Conservation (phyloP, 257 asterid genomes). For the Pogostemon cablin region DNA sequence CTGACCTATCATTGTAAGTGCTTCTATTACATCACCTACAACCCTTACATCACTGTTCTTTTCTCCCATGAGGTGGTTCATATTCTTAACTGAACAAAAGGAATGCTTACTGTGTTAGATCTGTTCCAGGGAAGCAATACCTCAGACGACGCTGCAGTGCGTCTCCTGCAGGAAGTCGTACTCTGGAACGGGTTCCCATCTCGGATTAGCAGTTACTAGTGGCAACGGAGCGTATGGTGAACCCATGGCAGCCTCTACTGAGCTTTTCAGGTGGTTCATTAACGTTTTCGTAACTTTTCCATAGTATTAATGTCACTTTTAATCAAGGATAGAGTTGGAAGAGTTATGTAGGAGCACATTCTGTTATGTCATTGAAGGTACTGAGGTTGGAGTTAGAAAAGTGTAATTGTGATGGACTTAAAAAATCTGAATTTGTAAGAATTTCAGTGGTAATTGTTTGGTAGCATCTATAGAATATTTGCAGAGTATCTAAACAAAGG, state of each 20-base stretch:
- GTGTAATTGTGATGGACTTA: not conserved
- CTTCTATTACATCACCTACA: not conserved
- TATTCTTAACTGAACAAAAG: not conserved
- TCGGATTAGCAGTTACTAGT: slow-evolving; percentile 66
- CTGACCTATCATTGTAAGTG: slow-evolving; percentile 57
- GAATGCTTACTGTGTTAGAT: not conserved
- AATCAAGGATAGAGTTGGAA: not conserved
- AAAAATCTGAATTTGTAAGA: not conserved
- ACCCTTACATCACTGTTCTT: too few relatives aligned
- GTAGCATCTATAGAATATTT: not conserved
- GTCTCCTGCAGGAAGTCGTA: slow-evolving; percentile 64
- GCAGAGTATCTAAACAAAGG: too few relatives aligned
- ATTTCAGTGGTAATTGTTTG: not conserved
- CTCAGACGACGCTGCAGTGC: slow-evolving; percentile 54
- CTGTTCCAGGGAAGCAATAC: slow-evolving; percentile 53
- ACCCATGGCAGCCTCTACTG: slow-evolving; percentile 68
- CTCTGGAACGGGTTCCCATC: slow-evolving; percentile 57
- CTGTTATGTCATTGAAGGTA: not conserved
- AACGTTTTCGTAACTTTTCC: not conserved
- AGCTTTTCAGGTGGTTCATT: slow-evolving; percentile 69
- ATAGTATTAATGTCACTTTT: slow-evolving; percentile 5
- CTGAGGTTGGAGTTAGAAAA: not conserved
- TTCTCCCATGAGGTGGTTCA: not conserved
- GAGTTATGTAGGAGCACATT: slow-evolving; percentile 7
- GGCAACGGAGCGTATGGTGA: slow-evolving; percentile 71